A percentile compares a stretch with the other conserved stretches of the same genome.
These are phyloP conservation scores for Bonia amplexicaulis DNA, from an alignment of 176 grass and related monocot species.

Conservation along the genomic window DNA sequence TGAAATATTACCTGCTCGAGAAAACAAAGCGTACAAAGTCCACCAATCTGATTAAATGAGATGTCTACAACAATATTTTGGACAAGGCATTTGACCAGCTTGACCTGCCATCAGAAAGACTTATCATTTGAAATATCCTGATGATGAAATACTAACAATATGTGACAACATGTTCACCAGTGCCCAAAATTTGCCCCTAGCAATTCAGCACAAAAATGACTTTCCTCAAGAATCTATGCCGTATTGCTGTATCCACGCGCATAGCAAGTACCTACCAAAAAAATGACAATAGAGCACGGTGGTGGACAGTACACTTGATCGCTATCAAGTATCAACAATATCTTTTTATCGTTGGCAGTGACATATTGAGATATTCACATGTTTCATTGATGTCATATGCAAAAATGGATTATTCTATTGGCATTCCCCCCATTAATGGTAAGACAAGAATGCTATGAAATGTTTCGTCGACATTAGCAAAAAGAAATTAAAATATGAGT, in stretches of 20 bases:
- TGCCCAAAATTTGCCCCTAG: background rate
- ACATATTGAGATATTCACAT: constrained; percentile 8
- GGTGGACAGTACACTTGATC: background rate
- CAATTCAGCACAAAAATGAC: background rate
- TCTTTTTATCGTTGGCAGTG: background rate
- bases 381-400: background rate
- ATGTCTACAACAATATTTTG: constrained; percentile 91
- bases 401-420: background rate
- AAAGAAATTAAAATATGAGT: background rate
- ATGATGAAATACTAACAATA: constrained; percentile 11
- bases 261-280: background rate
- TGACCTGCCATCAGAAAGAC: constrained; percentile 60
- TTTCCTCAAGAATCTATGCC: background rate
- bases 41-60: constrained; percentile 94
- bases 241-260: background rate
- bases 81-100: constrained; percentile 87
- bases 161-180: background rate
- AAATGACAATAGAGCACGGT: background rate
- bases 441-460: background rate
- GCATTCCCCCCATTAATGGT: background rate
- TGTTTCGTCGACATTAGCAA: background rate
- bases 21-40: constrained; percentile 86
- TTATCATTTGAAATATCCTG: background rate
- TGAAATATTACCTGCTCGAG: constrained; percentile 69
- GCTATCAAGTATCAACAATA: background rate